phyloP scores from a whole-genome alignment of 495 filamentous ascomycete species.

The Neurospora cerealis region DNA sequence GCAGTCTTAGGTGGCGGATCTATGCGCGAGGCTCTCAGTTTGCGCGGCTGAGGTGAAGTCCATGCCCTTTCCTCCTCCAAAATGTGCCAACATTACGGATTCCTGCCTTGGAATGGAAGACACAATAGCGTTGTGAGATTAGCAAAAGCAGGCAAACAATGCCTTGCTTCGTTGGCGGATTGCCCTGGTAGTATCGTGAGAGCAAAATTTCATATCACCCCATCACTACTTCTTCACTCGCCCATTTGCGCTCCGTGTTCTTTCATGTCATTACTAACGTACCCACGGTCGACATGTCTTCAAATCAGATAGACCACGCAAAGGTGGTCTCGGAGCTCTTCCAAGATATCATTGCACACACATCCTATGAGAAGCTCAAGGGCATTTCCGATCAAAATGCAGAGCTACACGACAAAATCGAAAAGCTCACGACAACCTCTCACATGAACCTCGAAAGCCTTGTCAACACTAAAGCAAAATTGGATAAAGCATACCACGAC shows the following conservation, averaged over 20 bases:
- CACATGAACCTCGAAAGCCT: background rate
- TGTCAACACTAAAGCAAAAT: background rate
- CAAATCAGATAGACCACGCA: background rate
- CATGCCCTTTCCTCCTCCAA: background rate
- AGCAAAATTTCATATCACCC: background rate
- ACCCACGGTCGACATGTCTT: background rate
- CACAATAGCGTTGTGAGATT: background rate
- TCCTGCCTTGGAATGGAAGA: background rate
- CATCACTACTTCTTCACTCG: background rate
- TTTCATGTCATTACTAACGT: no score
- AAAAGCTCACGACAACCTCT: background rate
- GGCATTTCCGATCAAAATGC: slow-evolving; percentile 1
- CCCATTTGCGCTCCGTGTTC: background rate
- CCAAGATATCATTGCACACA: background rate
- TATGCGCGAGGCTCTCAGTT: background rate
- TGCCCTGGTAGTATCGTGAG: background rate
- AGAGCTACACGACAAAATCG: background rate
- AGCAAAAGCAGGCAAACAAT: background rate
- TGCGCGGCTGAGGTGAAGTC: background rate
- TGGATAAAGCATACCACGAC: background rate
- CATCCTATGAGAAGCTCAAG: background rate
- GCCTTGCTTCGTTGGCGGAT: background rate
- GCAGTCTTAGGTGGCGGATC: background rate
- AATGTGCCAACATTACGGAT: background rate
- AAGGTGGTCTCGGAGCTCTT: background rate